These are phyloP conservation scores for Hemisphaericaspora xylanilytica DNA, from an alignment of 1,139 yeast genomes.

Conservation along the genomic window DNA sequence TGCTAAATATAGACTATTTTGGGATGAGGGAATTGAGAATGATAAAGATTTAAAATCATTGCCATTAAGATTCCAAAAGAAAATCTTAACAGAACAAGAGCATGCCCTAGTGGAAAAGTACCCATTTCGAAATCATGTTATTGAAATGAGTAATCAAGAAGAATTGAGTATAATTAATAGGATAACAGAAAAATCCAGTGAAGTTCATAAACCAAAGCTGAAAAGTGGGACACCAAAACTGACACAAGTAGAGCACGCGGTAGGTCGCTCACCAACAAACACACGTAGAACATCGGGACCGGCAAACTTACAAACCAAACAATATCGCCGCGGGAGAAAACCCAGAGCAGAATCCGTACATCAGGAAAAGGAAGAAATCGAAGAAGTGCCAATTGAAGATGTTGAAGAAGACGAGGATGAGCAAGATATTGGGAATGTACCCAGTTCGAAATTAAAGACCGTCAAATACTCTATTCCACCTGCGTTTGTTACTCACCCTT, in stretches of 20 bases:
- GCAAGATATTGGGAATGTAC: conserved; percentile 4
- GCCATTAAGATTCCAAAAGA: conserved; percentile 45
- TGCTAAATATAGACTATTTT: conserved; percentile 27
- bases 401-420: conserved; percentile 17
- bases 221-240: no score
- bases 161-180: conserved; percentile 23
- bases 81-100: conserved; percentile 42
- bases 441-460: conserved; percentile 26
- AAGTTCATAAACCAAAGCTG: not conserved
- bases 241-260: no score
- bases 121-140: conserved; percentile 37
- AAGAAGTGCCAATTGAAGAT: conserved; percentile 13
- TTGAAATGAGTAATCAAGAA: conserved; percentile 21
- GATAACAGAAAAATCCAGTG: conserved; percentile 6
- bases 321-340: no score
- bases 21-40: conserved; percentile 33
- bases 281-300: no score
- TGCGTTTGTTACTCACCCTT: conserved; percentile 73
- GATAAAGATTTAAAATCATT: conserved; percentile 29
- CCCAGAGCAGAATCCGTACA: conserved; percentile 2
- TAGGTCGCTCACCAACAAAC: no score
- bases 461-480: conserved; percentile 53
- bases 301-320: no score
- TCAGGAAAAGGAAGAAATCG: conserved; percentile 7
- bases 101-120: conserved; percentile 30